phyloP scores from a whole-genome alignment of 1,284 basidiomycete species.

The Moniliella sp. region DNA sequence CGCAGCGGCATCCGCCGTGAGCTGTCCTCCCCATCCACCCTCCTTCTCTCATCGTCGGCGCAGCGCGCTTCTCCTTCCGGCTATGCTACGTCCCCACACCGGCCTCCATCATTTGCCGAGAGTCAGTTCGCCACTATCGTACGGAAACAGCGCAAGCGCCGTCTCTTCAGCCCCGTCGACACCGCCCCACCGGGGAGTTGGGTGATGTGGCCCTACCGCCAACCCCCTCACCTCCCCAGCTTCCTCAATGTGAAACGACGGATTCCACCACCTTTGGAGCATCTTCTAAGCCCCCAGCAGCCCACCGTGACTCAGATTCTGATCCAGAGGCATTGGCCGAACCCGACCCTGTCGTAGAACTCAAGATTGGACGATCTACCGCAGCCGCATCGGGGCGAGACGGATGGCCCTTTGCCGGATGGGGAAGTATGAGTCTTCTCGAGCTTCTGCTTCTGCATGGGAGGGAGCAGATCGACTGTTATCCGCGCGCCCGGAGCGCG shows the following conservation, averaged over 20 bases:
- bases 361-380: conserved; percentile 7
- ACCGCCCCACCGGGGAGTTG: background rate
- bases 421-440: conserved; percentile 17
- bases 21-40: too few relatives aligned
- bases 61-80: too few relatives aligned
- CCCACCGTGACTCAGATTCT: background rate
- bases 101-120: conserved; percentile 16
- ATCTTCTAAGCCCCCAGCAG: background rate
- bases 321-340: conserved; percentile 1
- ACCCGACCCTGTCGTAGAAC: conserved; percentile 3
- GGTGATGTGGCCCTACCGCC: too few relatives aligned
- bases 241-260: too few relatives aligned
- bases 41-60: too few relatives aligned
- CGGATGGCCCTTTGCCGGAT: conserved; percentile 18
- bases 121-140: conserved; percentile 20
- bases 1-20: too few relatives aligned
- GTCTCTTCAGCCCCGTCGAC: conserved; percentile 10
- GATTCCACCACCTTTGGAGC: too few relatives aligned
- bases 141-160: conserved; percentile 11
- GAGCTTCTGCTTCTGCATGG: conserved; percentile 4
- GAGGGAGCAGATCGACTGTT: background rate
- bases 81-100: too few relatives aligned
- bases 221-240: too few relatives aligned
- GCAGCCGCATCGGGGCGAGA: conserved; percentile 4
- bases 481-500: conserved; percentile 1